phyloP scores from a whole-genome alignment of 1,284 basidiomycete genomes.

The Lignosus rhinocerotis region DNA sequence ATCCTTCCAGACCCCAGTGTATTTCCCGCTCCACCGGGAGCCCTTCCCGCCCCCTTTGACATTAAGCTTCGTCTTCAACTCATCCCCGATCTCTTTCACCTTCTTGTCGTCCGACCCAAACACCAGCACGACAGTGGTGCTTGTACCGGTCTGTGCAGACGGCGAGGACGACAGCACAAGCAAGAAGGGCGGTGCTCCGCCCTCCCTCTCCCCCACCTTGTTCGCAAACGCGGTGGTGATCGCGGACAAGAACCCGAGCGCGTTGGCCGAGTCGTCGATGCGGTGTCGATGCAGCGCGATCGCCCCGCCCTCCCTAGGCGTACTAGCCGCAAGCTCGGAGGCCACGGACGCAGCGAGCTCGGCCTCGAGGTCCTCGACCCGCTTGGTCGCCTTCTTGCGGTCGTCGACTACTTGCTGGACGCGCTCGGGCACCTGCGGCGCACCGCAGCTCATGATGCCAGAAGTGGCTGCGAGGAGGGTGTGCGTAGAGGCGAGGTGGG shows the following conservation, averaged over 20 bases:
- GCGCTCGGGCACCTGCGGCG: conserved; percentile 64
- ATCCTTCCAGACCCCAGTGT: conserved; percentile 41
- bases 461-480: conserved; percentile 55
- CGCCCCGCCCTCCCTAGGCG: conserved; percentile 20
- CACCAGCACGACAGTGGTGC: conserved; percentile 58
- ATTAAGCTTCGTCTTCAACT: conserved; percentile 53
- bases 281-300: conserved; percentile 53
- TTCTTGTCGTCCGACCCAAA: conserved; percentile 58
- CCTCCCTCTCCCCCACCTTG: conserved; percentile 14
- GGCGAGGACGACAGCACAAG: conserved; percentile 65
- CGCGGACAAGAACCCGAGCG: conserved; percentile 61
- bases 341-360: conserved; percentile 70
- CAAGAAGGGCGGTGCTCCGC: conserved; percentile 40
- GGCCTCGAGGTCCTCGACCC: conserved; percentile 61
- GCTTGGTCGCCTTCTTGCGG: conserved; percentile 60
- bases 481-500: conserved; percentile 59
- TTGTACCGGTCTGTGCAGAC: conserved; percentile 49
- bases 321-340: conserved; percentile 34
- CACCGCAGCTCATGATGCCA: conserved; percentile 64
- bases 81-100: conserved; percentile 62
- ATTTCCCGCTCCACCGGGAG: conserved; percentile 68
- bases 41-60: conserved; percentile 71
- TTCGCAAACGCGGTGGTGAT: conserved; percentile 52
- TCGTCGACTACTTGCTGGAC: conserved; percentile 70
- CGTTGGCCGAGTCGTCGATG: conserved; percentile 60